Evolutionary conservation across 1,284 basidiomycete genomes (phyloP), one percentile per base, ranked within the genome.

Genomic region (Sanghuangporus weigelae): DNA sequence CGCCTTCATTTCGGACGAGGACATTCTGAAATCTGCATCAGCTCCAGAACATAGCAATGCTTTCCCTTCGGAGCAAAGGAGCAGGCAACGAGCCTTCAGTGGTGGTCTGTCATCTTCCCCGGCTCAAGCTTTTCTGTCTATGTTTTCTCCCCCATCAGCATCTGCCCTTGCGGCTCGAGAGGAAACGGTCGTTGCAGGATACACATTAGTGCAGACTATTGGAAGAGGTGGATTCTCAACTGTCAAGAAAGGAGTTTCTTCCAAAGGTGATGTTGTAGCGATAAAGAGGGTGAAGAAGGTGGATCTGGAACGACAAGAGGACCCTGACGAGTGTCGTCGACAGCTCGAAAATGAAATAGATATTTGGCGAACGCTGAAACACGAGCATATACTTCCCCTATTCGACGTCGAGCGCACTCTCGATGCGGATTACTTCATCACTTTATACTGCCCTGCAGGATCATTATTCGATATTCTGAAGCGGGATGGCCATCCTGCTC

Each of bases 151-250:
- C 1, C 67, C 77, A 0, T 63, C 72, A 1, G 69, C 73, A 0
- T 63, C 72, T 14, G 58, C 67, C 16, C 72, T 68, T 26, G 69
- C 76, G 3, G 80, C 82, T 2, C 85, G 88, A n/a, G 85, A 89
- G 69, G 86, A 85, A 3, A 76, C 84, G 63, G 69, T 75, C 16
- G 77, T 91, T n/a, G 78, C 80, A 2, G 87, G 86, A 12, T 96
- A 95, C 72, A 84, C 83, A 5, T 81, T 98, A 0, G 94, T 92
- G 21, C 80, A 82, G 56, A 79, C 91, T 68, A 83, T 98, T 10
- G 95, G 92, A 16, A 81, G 85, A 60, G 95, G 96, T 6, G 92
- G 88, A 7, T 95, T 95, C 73, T 94, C 93, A n/a, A 87, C 86
- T 49, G 92, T 98, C 56, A 80, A 92, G 51, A 84, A 85, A 46